phyloP scores from a whole-genome alignment of 768 basidiomycete species.

The Boletellus ananas region DNA sequence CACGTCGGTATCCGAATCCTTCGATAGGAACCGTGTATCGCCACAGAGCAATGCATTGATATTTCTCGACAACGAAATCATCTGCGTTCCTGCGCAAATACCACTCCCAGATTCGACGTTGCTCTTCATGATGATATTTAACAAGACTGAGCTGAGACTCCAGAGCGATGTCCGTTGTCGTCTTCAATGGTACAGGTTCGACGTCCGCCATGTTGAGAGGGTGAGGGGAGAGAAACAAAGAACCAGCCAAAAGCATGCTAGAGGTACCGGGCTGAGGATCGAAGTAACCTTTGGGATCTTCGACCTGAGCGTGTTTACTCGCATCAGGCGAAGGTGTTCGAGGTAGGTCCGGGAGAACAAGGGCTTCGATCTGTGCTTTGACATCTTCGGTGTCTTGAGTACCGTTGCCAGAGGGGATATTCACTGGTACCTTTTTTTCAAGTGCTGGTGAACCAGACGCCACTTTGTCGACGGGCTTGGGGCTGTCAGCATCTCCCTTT shows the following conservation, averaged over 20 bases:
- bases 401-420: conserved; percentile 2
- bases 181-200: conserved; percentile 48
- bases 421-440: conserved; percentile 18
- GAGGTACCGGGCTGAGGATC: conserved; percentile 32
- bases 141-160: conserved; percentile 70
- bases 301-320: conserved; percentile 23
- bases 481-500: conserved; percentile 31
- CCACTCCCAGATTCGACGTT: conserved; percentile 93
- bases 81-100: conserved; percentile 83
- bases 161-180: conserved; percentile 62
- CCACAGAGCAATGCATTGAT: conserved; percentile 82
- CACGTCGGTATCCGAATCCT: conserved; percentile 61
- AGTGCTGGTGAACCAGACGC: conserved; percentile 29
- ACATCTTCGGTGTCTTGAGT: conserved; percentile 46
- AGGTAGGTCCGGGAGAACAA: conserved; percentile 34
- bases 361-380: conserved; percentile 63
- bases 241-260: conserved; percentile 28
- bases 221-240: conserved; percentile 32
- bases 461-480: conserved; percentile 11
- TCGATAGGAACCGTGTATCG: conserved; percentile 76
- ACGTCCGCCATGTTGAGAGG: conserved; percentile 31
- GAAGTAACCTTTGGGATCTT: conserved; percentile 43
- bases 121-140: conserved; percentile 81
- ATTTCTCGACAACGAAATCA: conserved; percentile 88
- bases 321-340: conserved; percentile 38